These are phyloP conservation scores for Marasmius sp. DNA, from an alignment of 1,284 basidiomycete species.

Conservation along the genomic window DNA sequence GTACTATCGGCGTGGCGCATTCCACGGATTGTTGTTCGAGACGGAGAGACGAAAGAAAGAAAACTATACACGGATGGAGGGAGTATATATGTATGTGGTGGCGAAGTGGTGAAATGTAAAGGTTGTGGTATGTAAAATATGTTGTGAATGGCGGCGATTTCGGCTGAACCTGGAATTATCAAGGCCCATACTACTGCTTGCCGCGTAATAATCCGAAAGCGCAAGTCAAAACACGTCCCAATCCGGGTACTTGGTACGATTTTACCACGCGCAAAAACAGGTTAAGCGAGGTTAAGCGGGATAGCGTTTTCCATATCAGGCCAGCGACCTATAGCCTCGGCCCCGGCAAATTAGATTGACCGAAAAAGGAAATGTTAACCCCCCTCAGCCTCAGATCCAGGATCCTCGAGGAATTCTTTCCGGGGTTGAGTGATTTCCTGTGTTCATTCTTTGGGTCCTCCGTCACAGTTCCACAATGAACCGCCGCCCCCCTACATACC, in stretches of 20 bases:
- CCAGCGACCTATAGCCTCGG: constrained; percentile 9
- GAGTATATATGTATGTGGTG: background rate
- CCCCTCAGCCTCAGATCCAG: background rate
- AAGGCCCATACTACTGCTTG: background rate
- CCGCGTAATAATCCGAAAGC: constrained; percentile 6
- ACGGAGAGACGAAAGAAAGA: background rate
- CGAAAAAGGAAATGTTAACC: constrained; percentile 7
- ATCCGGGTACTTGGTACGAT: background rate
- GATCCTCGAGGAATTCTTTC: constrained; percentile 4
- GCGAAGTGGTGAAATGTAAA: background rate
- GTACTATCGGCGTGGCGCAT: background rate
- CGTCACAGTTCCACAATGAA: constrained; percentile 3
- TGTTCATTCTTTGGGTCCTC: background rate
- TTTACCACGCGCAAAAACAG: constrained; percentile 6
- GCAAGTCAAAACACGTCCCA: constrained; percentile 4
- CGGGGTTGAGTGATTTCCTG: background rate
- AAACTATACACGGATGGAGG: background rate
- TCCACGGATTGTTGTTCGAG: background rate
- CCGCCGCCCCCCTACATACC: background rate
- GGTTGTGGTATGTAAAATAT: background rate
- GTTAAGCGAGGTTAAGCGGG: constrained; percentile 3
- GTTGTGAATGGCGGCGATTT: constrained; percentile 6
- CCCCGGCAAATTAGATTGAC: constrained; percentile 12
- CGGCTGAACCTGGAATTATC: constrained; percentile 7
- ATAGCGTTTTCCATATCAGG: constrained; percentile 6